Evolutionary conservation across 768 basidiomycete species (phyloP).

Genomic region (Clitopilus hobsonii): DNA sequence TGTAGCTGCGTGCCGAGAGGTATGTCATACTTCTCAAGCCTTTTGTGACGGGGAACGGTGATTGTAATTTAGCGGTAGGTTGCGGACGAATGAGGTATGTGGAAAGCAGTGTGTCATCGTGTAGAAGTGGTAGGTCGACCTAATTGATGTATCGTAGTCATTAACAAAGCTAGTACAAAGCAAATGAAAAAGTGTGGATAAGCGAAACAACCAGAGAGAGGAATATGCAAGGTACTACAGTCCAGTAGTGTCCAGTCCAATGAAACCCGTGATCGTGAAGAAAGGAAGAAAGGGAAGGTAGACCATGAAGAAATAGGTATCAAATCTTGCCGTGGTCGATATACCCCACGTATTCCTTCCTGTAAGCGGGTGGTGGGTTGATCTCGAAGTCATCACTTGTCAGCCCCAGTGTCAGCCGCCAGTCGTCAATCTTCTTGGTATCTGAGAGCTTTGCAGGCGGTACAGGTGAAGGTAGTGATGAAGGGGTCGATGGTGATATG

Average conservation of each 20-base stretch:
- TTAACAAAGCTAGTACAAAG: neutral
- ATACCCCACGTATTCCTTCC: slow-evolving; percentile 6
- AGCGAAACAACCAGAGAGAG: neutral
- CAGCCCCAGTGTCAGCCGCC: neutral
- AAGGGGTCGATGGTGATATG: slow-evolving; percentile 8
- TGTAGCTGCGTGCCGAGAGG: too few species aligned
- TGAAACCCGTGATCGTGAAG: neutral
- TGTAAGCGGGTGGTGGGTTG: slow-evolving; percentile 24
- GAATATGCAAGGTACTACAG: neutral
- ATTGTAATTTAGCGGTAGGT: neutral
- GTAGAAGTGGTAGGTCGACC: neutral
- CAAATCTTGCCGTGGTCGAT: slow-evolving; percentile 3
- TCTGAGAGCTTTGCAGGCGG: neutral
- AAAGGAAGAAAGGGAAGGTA: neutral
- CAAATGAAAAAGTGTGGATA: neutral
- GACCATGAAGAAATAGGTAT: neutral
- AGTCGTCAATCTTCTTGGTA: neutral
- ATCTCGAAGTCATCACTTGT: slow-evolving; percentile 12
- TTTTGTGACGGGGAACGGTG: too few species aligned
- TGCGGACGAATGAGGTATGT: too few species aligned
- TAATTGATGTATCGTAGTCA: neutral
- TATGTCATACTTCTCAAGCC: too few species aligned
- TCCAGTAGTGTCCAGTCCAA: neutral
- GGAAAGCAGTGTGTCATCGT: too few species aligned
- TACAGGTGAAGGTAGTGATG: neutral